Evolutionary conservation across 2,329 filamentous ascomycete species (phyloP), one percentile per base, ranked within the genome.

Genomic region (Samsoniella hepiali): DNA sequence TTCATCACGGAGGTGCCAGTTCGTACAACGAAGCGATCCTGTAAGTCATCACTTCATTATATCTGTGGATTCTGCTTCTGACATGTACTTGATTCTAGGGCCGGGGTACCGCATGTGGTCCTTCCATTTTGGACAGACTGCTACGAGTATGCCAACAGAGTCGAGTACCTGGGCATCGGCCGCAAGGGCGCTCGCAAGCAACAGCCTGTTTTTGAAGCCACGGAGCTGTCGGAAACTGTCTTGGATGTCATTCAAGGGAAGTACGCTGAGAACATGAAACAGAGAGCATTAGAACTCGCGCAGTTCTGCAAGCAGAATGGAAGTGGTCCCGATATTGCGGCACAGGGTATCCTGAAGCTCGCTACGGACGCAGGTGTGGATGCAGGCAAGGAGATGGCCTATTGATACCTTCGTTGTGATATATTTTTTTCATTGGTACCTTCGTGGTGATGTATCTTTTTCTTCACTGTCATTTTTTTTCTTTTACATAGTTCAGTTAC

Each of bases 1-100:
- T 82, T 3, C 76, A 81, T 58, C 80, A 82, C 63, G 80, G 80
- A 8, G 80, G 80, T 3, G 77, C 79, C 0, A 82, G 79, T 62
- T 80, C 78, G 0, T 78, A 73, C 66, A 70, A 74, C 40, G 76
- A 79, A 62, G 74, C 75, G 0, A 53, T 77, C 10, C 68, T 69
- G 76, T 76, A 68, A 66, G 74, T 71, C 58, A 29, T 36, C 11
- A 29, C 6, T 3, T 9, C 13, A 5, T 4, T 1, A 22, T 42
- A 4, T 50, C 29, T 0, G 9, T 32, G 27, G 5, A 6, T 31
- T 31, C 13, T 9, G 7, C 17, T 44, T n/a, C 45, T 27, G 36
- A 51, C 42, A 1, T 15, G 56, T 36, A 44, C 54, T 5, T 10
- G 13, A 9, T n/a, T 15, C 60, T 64, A 81, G 79, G 17, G 73